phyloP scores from a whole-genome alignment of 2,329 filamentous ascomycete species.

The Seiridium unicorne region DNA sequence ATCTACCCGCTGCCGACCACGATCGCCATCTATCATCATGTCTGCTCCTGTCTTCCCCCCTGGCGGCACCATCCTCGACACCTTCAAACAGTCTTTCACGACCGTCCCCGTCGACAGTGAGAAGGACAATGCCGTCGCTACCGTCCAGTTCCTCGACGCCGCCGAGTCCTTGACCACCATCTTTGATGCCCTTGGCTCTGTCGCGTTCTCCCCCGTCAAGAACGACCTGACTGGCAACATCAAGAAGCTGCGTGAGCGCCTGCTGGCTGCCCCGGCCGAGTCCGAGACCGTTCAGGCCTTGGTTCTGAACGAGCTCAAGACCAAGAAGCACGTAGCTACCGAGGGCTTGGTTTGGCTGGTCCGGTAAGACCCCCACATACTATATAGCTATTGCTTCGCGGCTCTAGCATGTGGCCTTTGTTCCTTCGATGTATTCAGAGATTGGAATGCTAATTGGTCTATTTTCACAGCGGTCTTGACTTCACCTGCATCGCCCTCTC shows the following conservation, averaged over 20 bases:
- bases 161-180: conserved; percentile 82
- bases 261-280: conserved; percentile 72
- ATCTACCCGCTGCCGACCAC: background rate
- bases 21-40: conserved; percentile 36
- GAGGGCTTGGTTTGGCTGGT: conserved; percentile 90
- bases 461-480: conserved; percentile 70
- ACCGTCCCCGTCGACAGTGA: conserved; percentile 74
- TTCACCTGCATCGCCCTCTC: conserved; percentile 86
- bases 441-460: background rate
- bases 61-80: conserved; percentile 81
- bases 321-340: conserved; percentile 82
- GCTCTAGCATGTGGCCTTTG: background rate
- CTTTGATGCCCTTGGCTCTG: conserved; percentile 70
- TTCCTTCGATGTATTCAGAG: background rate
- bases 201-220: conserved; percentile 89
- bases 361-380: conserved; percentile 55
- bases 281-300: conserved; percentile 86
- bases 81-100: conserved; percentile 78
- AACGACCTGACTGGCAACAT: conserved; percentile 88
- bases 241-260: conserved; percentile 90
- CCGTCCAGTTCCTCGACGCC: conserved; percentile 86
- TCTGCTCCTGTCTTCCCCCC: conserved; percentile 52
- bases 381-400: background rate
- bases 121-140: conserved; percentile 76
- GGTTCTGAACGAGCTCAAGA: conserved; percentile 81